Base-by-base conservation (phyloP, 1,284 basidiomycete genomes). In the Moniliella sp. region DNA sequence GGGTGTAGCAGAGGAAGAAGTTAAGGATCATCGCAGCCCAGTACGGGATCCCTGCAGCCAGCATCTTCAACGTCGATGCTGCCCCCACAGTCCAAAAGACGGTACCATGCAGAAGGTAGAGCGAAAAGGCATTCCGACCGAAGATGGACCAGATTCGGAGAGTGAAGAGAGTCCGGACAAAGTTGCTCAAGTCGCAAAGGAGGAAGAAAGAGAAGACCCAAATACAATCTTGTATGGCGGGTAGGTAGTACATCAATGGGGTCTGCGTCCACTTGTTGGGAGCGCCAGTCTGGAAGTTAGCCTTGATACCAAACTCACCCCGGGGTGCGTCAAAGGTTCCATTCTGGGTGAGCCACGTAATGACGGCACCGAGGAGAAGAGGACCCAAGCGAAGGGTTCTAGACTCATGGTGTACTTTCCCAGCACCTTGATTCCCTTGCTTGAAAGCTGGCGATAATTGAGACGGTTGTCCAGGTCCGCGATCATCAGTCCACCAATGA, bases 381-480 rank as follows among this genome's bases (percentile, higher is more conserved):
- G 48, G 35, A 9, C 27, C 23, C 50, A 48, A 52, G 3, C 46
- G 43, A 15, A 52, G 33, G 19, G 43, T 28, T 18, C 44, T 42
- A 8, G 42, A 43, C 21, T 50, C 40, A 5, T 50, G 19, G 2
- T 41, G 45, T 9, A 46, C 34, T 14, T n/a, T 19, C 9, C n/a
- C 5, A 47, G 21, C 11, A 49, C n/a, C 3, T 42, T 40, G 27
- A 50, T 32, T 16, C 47, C 47, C 31, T 43, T 43, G 5, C 34
- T 34, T 0, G 47, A 45, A 16, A 30, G 28, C 8, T 29, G 40
- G 28, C 49, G 45, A 37, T 52, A 52, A 29, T 50, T 42, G 34
- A 52, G 39, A 33, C 44, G 43, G 36, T 38, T 43, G 32, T 53
- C 50, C 25, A 49, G 34, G 31, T 53, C 50, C 16, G 48, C 46